Conservation (phyloP, 139 green algal genomes). For the Picochlorum sp. region DNA sequence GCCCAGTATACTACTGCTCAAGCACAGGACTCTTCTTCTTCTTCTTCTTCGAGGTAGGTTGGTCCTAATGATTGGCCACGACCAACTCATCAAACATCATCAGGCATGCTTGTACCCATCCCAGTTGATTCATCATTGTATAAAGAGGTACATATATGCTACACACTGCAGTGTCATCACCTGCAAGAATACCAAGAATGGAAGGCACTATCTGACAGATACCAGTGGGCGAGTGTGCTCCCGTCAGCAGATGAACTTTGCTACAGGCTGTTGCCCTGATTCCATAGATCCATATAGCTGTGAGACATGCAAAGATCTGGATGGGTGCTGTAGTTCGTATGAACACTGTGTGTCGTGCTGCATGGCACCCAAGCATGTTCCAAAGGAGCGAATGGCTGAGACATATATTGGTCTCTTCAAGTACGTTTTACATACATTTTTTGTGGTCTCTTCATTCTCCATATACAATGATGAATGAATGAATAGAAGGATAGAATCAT, state of each 20-base stretch:
- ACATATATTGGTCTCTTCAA: constrained; percentile 10
- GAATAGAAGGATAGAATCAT: too few species aligned
- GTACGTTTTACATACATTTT: not conserved
- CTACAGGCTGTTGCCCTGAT: constrained; percentile 52
- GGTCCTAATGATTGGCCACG: too few species aligned
- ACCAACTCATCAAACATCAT: too few species aligned
- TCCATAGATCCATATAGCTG: constrained; percentile 45
- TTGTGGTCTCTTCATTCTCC: too few species aligned
- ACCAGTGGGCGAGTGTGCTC: constrained; percentile 51
- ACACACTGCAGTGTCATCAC: too few species aligned
- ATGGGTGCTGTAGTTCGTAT: constrained; percentile 63
- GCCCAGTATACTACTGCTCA: too few species aligned
- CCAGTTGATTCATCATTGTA: too few species aligned
- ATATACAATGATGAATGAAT: too few species aligned
- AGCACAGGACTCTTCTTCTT: too few species aligned
- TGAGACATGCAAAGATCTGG: constrained; percentile 32
- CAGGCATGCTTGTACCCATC: too few species aligned
- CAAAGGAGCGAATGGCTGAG: constrained; percentile 11
- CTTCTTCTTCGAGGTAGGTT: too few species aligned
- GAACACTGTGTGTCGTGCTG: constrained; percentile 79
- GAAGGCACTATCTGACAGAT: constrained; percentile 42
- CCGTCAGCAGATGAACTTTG: constrained; percentile 30
- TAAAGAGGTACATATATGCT: too few species aligned
- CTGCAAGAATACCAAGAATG: constrained; percentile 11
- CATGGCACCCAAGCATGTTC: constrained; percentile 41